Percentiles rank a stretch among this genome's conserved stretches.
phyloP scores from a whole-genome alignment of 106 monocot species.

The Allium cepa region DNA sequence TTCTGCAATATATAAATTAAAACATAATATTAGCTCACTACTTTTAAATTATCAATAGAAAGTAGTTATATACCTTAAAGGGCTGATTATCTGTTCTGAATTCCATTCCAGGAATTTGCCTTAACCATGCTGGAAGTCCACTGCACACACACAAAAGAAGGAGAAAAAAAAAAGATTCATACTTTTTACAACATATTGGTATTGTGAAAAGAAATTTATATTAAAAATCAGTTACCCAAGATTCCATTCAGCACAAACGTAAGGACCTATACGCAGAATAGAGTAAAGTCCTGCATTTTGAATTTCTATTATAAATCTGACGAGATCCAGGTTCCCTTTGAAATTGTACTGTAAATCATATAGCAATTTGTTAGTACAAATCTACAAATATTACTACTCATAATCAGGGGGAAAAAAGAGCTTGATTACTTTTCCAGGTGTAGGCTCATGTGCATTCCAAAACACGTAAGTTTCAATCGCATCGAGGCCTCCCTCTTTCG shows the following conservation, averaged over 20 bases:
- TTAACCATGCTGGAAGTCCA: conserved; percentile 44
- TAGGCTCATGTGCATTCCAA: conserved; percentile 38
- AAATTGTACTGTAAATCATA: conserved; percentile 32
- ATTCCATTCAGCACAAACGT: conserved; percentile 57
- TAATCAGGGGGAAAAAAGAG: background rate
- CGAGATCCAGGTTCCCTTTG: conserved; percentile 24
- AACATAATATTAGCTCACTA: background rate
- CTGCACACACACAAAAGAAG: conserved; percentile 7
- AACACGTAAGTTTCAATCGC: conserved; percentile 41
- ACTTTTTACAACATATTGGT: background rate
- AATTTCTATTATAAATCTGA: conserved; percentile 35
- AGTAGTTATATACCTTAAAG: conserved; percentile 17
- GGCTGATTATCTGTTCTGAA: conserved; percentile 21
- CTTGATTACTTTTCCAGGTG: conserved; percentile 5
- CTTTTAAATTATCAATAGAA: background rate
- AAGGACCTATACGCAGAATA: conserved; percentile 50
- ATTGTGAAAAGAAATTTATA: background rate
- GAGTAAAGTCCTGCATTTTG: conserved; percentile 35
- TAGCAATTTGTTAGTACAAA: background rate
- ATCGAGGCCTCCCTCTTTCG: conserved; percentile 33
- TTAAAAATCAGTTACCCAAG: conserved; percentile 20
- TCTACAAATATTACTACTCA: background rate
- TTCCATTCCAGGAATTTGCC: conserved; percentile 26
- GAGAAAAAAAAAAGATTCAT: background rate
- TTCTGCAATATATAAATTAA: conserved; percentile 11